These are phyloP conservation scores for Pythium folliculosum DNA, from an alignment of 352 stramenopile species.

Conservation along the genomic window DNA sequence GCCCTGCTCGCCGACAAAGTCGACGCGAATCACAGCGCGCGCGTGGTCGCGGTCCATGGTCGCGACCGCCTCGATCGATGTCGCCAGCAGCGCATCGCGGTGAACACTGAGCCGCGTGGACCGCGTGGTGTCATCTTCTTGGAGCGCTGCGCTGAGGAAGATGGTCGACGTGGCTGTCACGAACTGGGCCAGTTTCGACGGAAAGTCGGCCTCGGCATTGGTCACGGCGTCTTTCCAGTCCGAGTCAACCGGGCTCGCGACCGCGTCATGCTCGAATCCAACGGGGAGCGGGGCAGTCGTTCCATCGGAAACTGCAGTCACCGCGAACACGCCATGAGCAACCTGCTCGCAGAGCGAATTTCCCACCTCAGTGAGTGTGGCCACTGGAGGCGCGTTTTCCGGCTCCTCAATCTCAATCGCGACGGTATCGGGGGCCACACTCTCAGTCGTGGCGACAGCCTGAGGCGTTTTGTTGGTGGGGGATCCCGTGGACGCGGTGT, in stretches of 20 bases:
- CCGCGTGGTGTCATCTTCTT: slow-evolving; percentile 7
- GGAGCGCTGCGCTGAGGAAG: slow-evolving; percentile 17
- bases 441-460: too few species aligned
- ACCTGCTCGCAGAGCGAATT: neutral
- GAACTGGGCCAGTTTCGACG: slow-evolving; percentile 24
- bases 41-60: slow-evolving; percentile 4
- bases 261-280: neutral
- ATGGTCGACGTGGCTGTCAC: slow-evolving; percentile 13
- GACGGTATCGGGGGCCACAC: neutral
- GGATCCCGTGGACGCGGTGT: neutral
- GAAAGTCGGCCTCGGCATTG: slow-evolving; percentile 17
- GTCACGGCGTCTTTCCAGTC: slow-evolving; percentile 11
- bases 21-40: slow-evolving; percentile 14
- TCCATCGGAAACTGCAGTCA: neutral
- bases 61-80: slow-evolving; percentile 16
- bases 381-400: neutral
- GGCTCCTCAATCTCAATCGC: neutral
- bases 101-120: slow-evolving; percentile 9
- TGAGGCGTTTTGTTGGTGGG: too few species aligned
- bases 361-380: neutral
- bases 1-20: neutral
- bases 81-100: slow-evolving; percentile 7
- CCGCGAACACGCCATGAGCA: neutral
- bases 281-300: neutral
- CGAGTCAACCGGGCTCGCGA: neutral